Percentiles rank a stretch among this genome's conserved stretches.
Evolutionary conservation across 2,329 filamentous ascomycete species (phyloP).

Genomic region (Clonostachys byssicola): DNA sequence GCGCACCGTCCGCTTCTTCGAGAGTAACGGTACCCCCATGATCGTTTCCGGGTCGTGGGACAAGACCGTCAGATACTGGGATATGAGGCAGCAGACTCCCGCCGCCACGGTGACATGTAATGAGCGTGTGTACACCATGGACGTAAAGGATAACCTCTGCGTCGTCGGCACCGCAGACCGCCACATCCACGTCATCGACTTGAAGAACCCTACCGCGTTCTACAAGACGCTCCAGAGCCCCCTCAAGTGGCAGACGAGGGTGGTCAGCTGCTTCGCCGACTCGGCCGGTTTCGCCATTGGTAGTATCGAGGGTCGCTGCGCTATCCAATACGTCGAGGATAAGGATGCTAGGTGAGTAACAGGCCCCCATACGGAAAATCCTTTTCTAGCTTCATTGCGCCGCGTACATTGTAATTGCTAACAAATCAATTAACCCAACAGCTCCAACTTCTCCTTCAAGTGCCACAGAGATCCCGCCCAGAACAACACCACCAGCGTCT

Average conservation of each 20-base stretch:
- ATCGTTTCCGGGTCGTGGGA: slow-evolving; percentile 92
- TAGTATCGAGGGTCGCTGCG: slow-evolving; percentile 93
- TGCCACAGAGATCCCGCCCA: slow-evolving; percentile 84
- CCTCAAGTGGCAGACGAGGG: slow-evolving; percentile 95
- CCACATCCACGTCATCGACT: slow-evolving; percentile 92
- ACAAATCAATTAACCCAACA: slow-evolving; percentile 18
- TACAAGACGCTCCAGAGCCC: slow-evolving; percentile 97
- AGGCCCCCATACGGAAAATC: not conserved
- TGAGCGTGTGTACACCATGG: slow-evolving; percentile 86
- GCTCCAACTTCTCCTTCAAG: slow-evolving; percentile 97
- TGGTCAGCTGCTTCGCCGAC: slow-evolving; percentile 92
- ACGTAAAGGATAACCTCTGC: slow-evolving; percentile 81
- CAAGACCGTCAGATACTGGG: slow-evolving; percentile 89
- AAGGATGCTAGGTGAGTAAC: slow-evolving; percentile 69
- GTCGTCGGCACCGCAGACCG: slow-evolving; percentile 92
- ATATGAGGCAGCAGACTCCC: slow-evolving; percentile 63
- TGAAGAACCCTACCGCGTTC: slow-evolving; percentile 82
- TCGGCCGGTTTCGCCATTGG: slow-evolving; percentile 90
- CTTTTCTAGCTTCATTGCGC: no score
- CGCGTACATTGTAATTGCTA: not conserved
- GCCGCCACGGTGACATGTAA: slow-evolving; percentile 64
- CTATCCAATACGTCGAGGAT: slow-evolving; percentile 97
- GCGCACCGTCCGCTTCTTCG: slow-evolving; percentile 73
- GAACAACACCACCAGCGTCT: slow-evolving; percentile 80
- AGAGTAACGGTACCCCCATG: slow-evolving; percentile 69